Evolutionary conservation across 2,329 filamentous ascomycete species (phyloP), one percentile per base, ranked within the genome.

Genomic region (Ascochyta viciae-villosae): DNA sequence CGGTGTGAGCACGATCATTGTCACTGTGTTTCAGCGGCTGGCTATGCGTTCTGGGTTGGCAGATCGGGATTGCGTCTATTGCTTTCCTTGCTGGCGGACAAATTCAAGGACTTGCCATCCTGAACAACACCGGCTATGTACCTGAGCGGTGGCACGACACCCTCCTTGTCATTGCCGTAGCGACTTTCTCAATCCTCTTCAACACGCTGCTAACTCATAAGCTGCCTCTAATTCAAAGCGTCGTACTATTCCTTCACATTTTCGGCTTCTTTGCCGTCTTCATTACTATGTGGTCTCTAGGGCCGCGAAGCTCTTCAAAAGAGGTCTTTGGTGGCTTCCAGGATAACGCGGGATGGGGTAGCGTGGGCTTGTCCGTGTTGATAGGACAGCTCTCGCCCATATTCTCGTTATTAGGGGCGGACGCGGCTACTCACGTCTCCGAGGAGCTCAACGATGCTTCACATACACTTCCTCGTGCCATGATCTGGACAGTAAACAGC

Each of bases 231-330:
- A 65, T 82, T 23, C 82, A 85, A 65, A 77, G 77, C 3, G 63
- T 77, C 7, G 72, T 82, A 26, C 68, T 82, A 1, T 68, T 81
- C 13, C 60, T 84, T 2, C 82, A 84, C 51, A 72, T 83, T 26
- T 68, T 79, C 26, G 82, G 81, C 1, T 80, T 83, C 60, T 80
- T 84, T 57, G 81, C 77, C 2, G 76, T 83, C 48, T 68, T 84
- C 22, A 65, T 69, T 16, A 65, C 65, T 2, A 56, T 73, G 47
- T 73, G 70, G 70, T 65, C 70, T 2, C 62, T 72, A 9, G 70
- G 53, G 5, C 65, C 66, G 13, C 61, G 64, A n/a, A 64, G 57
- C 38, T 29, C 51, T 13, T 49, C 71, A 19, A 62, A 48, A 12
- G 57, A 69, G 0, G 67, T 71, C 2, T 73, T 72, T 33, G 54